Percentiles rank a stretch among this genome's conserved stretches.
Evolutionary conservation across 805 yeast species (phyloP).

Genomic region (Metschnikowia kunwiensis): DNA sequence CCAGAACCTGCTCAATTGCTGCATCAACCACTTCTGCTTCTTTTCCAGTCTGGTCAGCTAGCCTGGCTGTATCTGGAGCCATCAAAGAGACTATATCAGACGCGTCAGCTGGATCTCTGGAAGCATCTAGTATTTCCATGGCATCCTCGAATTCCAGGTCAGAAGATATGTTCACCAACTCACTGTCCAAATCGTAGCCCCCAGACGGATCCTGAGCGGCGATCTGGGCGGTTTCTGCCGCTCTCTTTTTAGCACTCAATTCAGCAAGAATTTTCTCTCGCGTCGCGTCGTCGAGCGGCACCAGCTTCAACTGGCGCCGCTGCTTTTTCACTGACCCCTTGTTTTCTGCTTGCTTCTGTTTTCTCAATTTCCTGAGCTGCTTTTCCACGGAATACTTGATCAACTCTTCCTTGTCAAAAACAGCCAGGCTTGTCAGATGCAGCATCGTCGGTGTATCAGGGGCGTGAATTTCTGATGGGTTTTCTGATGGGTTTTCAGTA

Average conservation of each 20-base stretch:
- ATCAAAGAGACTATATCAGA: too few relatives aligned
- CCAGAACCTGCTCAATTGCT: too few relatives aligned
- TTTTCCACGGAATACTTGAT: slow-evolving; percentile 5
- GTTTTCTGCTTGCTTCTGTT: slow-evolving; percentile 1
- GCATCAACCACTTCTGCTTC: too few relatives aligned
- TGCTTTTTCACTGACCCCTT: background rate
- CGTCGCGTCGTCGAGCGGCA: slow-evolving; percentile 13
- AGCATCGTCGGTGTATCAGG: background rate
- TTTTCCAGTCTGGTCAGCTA: too few relatives aligned
- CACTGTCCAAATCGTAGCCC: too few relatives aligned
- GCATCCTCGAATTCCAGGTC: slow-evolving; percentile 8
- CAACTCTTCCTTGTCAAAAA: slow-evolving; percentile 11
- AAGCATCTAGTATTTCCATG: background rate
- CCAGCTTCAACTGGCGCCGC: slow-evolving; percentile 5
- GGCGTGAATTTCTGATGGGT: background rate
- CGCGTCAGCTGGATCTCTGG: too few relatives aligned
- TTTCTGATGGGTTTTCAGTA: background rate
- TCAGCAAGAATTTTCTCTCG: slow-evolving; percentile 4
- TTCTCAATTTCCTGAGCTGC: slow-evolving; percentile 1
- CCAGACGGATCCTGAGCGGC: too few relatives aligned
- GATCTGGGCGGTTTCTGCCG: too few relatives aligned
- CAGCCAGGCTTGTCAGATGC: background rate
- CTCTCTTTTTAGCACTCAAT: too few relatives aligned
- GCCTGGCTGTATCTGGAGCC: too few relatives aligned
- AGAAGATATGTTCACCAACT: background rate